phyloP scores from a whole-genome alignment of 768 basidiomycete genomes.

The Pleurotus ostreatus region DNA sequence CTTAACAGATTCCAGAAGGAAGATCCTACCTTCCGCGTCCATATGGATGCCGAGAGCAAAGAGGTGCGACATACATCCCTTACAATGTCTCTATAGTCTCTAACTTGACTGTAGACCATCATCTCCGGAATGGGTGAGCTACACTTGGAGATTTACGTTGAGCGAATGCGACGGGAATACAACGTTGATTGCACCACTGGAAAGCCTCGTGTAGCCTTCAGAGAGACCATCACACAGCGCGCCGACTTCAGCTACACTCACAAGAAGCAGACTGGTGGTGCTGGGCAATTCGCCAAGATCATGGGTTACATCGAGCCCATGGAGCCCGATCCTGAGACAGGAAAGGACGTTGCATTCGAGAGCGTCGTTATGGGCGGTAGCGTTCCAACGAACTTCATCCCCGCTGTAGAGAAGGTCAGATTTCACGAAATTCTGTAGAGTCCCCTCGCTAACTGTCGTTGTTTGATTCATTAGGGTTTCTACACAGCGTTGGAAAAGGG shows the following conservation, averaged over 20 bases:
- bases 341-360: conserved; percentile 82
- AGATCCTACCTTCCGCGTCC: conserved; percentile 98
- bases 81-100: neutral
- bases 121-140: conserved; percentile 99
- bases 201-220: conserved; percentile 94
- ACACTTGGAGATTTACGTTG: conserved; percentile 98
- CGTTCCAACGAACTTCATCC: conserved; percentile 89
- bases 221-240: conserved; percentile 86
- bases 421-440: too few species aligned
- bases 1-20: conserved; percentile 98
- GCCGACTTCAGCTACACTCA: conserved; percentile 88
- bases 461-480: conserved; percentile 64
- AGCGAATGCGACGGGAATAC: conserved; percentile 98
- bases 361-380: conserved; percentile 89
- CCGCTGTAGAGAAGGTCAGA: conserved; percentile 85
- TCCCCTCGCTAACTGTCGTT: too few species aligned
- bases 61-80: conserved; percentile 50
- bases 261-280: conserved; percentile 97
- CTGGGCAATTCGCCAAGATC: conserved; percentile 94
- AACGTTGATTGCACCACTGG: conserved; percentile 90
- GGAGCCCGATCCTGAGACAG: conserved; percentile 65
- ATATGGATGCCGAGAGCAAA: conserved; percentile 90
- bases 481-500: conserved; percentile 92
- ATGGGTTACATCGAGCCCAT: conserved; percentile 90
- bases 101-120: conserved; percentile 65